phyloP scores from a whole-genome alignment of 2,329 filamentous ascomycete genomes.

The Neospermospora avenae region DNA sequence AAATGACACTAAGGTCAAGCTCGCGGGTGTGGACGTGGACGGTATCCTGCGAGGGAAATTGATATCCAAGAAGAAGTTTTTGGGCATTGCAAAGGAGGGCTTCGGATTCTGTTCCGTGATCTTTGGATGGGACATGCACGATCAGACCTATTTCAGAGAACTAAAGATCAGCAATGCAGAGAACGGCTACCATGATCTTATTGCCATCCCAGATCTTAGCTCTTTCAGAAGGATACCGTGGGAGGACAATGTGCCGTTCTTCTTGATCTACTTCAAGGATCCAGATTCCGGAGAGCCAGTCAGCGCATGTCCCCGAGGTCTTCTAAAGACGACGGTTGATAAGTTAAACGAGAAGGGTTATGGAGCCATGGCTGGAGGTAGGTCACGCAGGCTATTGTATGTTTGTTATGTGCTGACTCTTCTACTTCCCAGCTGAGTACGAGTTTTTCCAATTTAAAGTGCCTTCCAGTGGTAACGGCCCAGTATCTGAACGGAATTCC shows the following conservation, averaged over 20 bases:
- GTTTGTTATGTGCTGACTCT: constrained; percentile 5
- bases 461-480: constrained; percentile 47
- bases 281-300: constrained; percentile 71
- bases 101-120: constrained; percentile 95
- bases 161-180: constrained; percentile 84
- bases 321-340: constrained; percentile 65
- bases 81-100: constrained; percentile 73
- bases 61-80: constrained; percentile 88
- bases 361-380: constrained; percentile 86
- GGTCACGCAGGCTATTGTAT: constrained; percentile 32
- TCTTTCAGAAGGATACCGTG: constrained; percentile 84
- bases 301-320: constrained; percentile 73
- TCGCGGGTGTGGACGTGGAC: constrained; percentile 84
- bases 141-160: constrained; percentile 82
- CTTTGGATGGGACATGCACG: constrained; percentile 98
- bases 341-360: constrained; percentile 69
- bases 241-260: constrained; percentile 84
- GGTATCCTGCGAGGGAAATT: constrained; percentile 86
- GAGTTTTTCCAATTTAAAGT: constrained; percentile 90
- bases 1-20: constrained; percentile 75
- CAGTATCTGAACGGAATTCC: constrained; percentile 53
- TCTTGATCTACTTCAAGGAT: constrained; percentile 79
- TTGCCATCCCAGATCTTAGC: constrained; percentile 75
- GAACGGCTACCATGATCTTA: constrained; percentile 83
- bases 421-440: constrained; percentile 68